phyloP scores from a whole-genome alignment of 106 monocot species.

The Ottelia alismoides region DNA sequence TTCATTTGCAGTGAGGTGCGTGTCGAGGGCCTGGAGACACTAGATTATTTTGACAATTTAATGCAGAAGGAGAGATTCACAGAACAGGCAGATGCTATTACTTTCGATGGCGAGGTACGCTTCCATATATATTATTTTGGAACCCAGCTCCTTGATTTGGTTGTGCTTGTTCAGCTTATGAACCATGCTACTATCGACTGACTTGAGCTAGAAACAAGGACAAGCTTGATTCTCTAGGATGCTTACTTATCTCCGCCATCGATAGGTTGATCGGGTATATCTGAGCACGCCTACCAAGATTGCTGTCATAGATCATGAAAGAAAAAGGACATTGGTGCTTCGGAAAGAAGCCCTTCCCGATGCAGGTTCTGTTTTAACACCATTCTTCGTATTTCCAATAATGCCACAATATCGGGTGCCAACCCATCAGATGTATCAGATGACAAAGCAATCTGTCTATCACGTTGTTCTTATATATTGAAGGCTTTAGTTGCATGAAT shows the following conservation, averaged over 20 bases:
- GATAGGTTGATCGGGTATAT: constrained; percentile 48
- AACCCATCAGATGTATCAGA: too few relatives aligned
- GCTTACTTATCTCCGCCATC: background rate
- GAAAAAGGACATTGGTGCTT: constrained; percentile 46
- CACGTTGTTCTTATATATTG: background rate
- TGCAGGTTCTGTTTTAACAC: constrained; percentile 17
- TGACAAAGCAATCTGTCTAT: too few relatives aligned
- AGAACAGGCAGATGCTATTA: constrained; percentile 58
- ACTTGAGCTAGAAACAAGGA: too few relatives aligned
- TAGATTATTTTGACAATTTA: constrained; percentile 69
- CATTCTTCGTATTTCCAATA: too few relatives aligned
- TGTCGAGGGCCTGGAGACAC: constrained; percentile 61
- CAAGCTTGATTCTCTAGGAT: too few relatives aligned
- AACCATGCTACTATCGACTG: too few relatives aligned
- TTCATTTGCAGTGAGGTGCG: constrained; percentile 49
- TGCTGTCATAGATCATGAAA: constrained; percentile 55
- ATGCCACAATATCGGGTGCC: too few relatives aligned
- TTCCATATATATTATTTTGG: too few relatives aligned
- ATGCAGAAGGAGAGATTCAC: constrained; percentile 34
- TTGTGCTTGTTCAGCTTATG: too few relatives aligned
- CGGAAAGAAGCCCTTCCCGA: constrained; percentile 45
- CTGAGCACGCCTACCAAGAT: constrained; percentile 47
- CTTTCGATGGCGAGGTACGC: constrained; percentile 69
- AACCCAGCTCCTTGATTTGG: too few relatives aligned
- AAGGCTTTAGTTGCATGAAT: background rate